A percentile compares a stretch with the other conserved stretches of the same genome.
Conservation (phyloP, 2,329 filamentous ascomycete genomes). For the Aspergillus candidus region DNA sequence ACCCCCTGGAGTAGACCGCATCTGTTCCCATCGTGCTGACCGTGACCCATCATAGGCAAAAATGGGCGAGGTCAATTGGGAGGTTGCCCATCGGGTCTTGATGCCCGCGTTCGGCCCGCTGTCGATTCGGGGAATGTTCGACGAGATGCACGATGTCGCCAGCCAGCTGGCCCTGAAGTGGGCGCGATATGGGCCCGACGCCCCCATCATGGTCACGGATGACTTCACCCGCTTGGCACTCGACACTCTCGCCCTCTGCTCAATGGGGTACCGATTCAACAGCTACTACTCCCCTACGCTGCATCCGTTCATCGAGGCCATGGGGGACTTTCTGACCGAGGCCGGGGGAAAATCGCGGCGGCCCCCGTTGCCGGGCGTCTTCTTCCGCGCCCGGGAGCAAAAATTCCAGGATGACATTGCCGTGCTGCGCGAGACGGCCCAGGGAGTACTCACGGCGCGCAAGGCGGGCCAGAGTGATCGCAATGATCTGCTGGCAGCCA, state of each 20-base stretch:
- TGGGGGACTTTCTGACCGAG: conserved; percentile 57
- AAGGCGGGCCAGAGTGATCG: conserved; percentile 50
- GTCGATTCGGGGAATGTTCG: conserved; percentile 7
- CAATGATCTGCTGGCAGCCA: conserved; percentile 62
- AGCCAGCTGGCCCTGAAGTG: conserved; percentile 6
- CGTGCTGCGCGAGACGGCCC: conserved; percentile 49
- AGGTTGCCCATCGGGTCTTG: conserved; percentile 33
- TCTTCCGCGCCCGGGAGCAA: conserved; percentile 28
- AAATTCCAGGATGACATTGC: conserved; percentile 22
- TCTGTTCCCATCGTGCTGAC: too few relatives aligned
- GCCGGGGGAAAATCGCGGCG: conserved; percentile 47
- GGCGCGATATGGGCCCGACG: conserved; percentile 45
- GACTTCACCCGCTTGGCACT: conserved; percentile 69
- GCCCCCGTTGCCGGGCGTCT: conserved; percentile 39
- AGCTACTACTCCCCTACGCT: conserved; percentile 60
- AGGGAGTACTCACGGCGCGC: conserved; percentile 48
- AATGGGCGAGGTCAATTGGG: conserved; percentile 53
- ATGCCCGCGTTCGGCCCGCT: conserved; percentile 9
- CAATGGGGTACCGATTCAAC: conserved; percentile 68
- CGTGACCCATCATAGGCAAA: conserved; percentile 21
- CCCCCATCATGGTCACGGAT: conserved; percentile 56
- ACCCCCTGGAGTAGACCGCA: too few relatives aligned
- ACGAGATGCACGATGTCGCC: conserved; percentile 7
- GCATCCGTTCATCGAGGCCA: conserved; percentile 64
- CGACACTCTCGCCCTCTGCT: conserved; percentile 64